Conservation (phyloP, 768 basidiomycete genomes). For the Phaeolepiota aurea region DNA sequence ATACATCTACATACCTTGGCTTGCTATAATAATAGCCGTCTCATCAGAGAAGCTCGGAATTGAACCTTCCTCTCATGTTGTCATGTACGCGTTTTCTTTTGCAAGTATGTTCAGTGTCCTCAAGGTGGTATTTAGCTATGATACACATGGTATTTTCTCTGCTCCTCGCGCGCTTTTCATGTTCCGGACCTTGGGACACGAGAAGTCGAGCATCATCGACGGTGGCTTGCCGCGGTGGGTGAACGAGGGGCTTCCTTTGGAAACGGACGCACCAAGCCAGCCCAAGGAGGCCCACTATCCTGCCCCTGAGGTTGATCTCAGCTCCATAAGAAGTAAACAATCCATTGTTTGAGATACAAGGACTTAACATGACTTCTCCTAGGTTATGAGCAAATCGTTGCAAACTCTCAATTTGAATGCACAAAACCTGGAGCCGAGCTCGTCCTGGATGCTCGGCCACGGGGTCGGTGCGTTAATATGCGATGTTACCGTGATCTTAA, state of each 20-base stretch:
- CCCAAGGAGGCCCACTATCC: constrained; percentile 35
- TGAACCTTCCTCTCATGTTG: constrained; percentile 63
- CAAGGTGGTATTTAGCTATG: constrained; percentile 52
- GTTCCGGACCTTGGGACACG: constrained; percentile 88
- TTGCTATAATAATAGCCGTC: not conserved
- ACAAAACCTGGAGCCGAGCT: constrained; percentile 44
- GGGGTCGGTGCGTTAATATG: constrained; percentile 50
- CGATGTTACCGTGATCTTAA: not conserved
- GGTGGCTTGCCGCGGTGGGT: constrained; percentile 89
- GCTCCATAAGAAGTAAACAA: constrained; percentile 41
- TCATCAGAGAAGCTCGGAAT: constrained; percentile 62
- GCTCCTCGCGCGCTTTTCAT: constrained; percentile 91
- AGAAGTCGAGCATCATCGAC: constrained; percentile 78
- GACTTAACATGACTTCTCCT: constrained; percentile 4
- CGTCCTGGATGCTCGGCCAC: constrained; percentile 82
- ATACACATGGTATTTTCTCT: constrained; percentile 85
- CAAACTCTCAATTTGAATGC: constrained; percentile 50
- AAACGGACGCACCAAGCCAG: constrained; percentile 21
- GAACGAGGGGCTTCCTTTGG: constrained; percentile 52
- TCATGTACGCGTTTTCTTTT: constrained; percentile 45
- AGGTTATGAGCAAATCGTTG: constrained; percentile 80
- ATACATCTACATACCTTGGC: not conserved
- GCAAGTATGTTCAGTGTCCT: constrained; percentile 1
- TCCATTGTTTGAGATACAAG: not conserved
- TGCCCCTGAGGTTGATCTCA: constrained; percentile 40